Evolutionary conservation across 2,329 filamentous ascomycete genomes (phyloP).

Genomic region (Phialocephala subalpina): DNA sequence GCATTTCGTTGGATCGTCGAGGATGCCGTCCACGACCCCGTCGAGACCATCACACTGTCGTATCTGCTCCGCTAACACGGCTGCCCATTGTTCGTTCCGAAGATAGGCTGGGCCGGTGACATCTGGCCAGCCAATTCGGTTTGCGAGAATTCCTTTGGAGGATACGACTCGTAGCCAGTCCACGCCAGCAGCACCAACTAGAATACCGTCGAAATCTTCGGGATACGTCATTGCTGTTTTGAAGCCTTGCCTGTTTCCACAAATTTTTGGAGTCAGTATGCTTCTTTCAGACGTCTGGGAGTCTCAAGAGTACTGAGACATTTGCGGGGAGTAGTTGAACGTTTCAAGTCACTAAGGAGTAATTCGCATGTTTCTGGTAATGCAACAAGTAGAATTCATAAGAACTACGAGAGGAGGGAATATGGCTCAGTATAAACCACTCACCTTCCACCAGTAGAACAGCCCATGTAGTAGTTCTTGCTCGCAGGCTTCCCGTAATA

Average conservation of each 20-base stretch:
- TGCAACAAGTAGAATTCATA: too few relatives aligned
- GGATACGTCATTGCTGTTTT: slow-evolving; percentile 53
- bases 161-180: not conserved
- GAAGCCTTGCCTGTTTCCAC: slow-evolving; percentile 56
- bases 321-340: too few relatives aligned
- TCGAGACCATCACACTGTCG: slow-evolving; percentile 5
- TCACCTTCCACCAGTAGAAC: slow-evolving; percentile 56
- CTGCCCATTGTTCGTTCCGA: not conserved
- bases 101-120: not conserved
- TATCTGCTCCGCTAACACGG: not conserved
- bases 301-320: too few relatives aligned
- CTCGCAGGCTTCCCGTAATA: not conserved
- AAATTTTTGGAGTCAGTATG: too few relatives aligned
- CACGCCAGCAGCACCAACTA: slow-evolving; percentile 49
- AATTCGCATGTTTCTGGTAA: too few relatives aligned
- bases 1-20: slow-evolving; percentile 1
- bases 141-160: not conserved
- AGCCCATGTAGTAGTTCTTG: slow-evolving; percentile 53
- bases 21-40: not conserved
- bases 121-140: not conserved
- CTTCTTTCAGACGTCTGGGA: too few relatives aligned
- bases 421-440: too few relatives aligned
- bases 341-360: too few relatives aligned
- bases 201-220: slow-evolving; percentile 56
- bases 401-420: too few relatives aligned